Base-by-base conservation (phyloP, 2,329 filamentous ascomycete genomes). In the Hypoxylon sp. region DNA sequence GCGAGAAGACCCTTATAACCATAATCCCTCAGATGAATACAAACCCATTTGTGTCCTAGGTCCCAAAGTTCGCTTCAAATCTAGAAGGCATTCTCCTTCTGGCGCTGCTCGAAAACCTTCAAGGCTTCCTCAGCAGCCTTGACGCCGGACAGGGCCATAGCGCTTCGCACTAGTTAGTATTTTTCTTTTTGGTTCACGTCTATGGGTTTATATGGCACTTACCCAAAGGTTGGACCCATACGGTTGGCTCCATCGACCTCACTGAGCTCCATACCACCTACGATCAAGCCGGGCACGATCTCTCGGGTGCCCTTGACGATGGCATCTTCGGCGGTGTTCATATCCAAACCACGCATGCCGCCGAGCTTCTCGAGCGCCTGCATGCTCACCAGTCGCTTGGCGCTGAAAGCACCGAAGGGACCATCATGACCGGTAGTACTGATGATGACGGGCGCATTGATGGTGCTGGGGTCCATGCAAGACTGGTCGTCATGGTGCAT, bases 401-500 rank as follows among this genome's bases (percentile, higher is more conserved):
- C 94, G 70, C 83, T 91, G 84, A 97, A 97, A 52, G 94, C 94
- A 48, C 94, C 94, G 77, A 97, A 96, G 14, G 94, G 94, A 0
- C 87, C 94, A 71, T 97, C 94, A 75, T 97, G 94, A 53, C 94
- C 94, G 0, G 94, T 97, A 23, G 94, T 97, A 62, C 90, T 93
- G 82, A 97, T 91, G 76, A 97, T 84, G 63, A 97, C 80, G 1
- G 94, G 93, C 0, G 93, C 93, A 77, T 97, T 97, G 87, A 97
- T 97, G 74, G 94, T 97, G 87, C 96, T 97, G 72, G 94, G 94
- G 79, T 97, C 94, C 94, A 97, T 97, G 90, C 94, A 97, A 67
- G 88, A 92, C 83, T 97, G 93, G 78, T 95, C 91, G 77, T 94
- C 91, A 79, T 94, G 91, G 79, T 94, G 91, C 85, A 95, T 91